Evolutionary conservation across 495 filamentous ascomycete genomes (phyloP), one percentile per base, ranked within the genome.

Genomic region (Podospora tetraspora): DNA sequence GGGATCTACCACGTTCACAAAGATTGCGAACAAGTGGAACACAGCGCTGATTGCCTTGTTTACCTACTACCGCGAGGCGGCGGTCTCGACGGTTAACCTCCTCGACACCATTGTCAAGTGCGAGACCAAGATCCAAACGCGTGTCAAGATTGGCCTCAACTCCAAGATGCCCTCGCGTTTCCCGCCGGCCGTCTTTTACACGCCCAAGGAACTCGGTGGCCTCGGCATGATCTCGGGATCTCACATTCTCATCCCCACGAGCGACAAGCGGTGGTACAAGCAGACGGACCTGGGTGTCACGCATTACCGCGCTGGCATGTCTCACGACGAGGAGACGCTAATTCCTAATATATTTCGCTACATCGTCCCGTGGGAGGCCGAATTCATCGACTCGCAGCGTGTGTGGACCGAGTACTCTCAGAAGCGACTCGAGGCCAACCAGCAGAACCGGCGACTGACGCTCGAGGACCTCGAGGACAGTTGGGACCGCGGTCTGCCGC

Each of bases 11-110:
- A 99, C 96, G 1, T 99, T 99, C 84, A 99, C 96, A 61, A 99
- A 99, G 86, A 99, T 99, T 73, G 96, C 96, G 61, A 99, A 99
- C 79, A 99, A 99, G 79, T 99, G 96, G 96, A 99, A 99, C 78
- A 98, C 96, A 0, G 93, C 91, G 8, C 81, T 99, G 66, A 99
- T 99, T 75, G 94, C 96, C n/a, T 84, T 99, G 27, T 99, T 99
- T 82, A 99, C 96, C 0, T 99, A 99, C 78, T 99, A 98, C 76
- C 93, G 96, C 74, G 96, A 99, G 75, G 96, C 96, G 56, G 96
- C 94, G 34, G 93, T 98, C n/a, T 95, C 92, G 10, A 99, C 96
- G 1, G 93, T 98, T 73, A 92, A 93, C 68, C 83, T 99, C 16
- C 85, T 99, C 3, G 96, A 99, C 75, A 98, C 94, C 1, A 99